These are phyloP conservation scores for Pythium chondricola DNA, from an alignment of 352 stramenopile genomes.

Conservation along the genomic window DNA sequence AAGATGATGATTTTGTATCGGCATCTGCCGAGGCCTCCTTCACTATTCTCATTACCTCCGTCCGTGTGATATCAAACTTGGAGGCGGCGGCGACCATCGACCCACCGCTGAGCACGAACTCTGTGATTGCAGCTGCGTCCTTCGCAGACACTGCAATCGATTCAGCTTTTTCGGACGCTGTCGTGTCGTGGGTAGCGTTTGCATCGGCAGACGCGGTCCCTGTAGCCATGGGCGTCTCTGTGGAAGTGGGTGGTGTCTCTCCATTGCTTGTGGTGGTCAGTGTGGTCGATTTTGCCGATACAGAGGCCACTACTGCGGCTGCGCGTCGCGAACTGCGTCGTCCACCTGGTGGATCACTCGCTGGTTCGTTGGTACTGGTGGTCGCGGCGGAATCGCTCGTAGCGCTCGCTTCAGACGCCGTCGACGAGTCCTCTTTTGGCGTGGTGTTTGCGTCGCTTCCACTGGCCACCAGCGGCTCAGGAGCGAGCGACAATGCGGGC, in stretches of 20 bases:
- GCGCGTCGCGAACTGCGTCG: slow-evolving; percentile 6
- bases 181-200: neutral
- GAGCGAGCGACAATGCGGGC: slow-evolving; percentile 1
- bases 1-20: too few species aligned
- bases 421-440: neutral
- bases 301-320: neutral
- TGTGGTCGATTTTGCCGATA: neutral
- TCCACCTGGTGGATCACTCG: neutral
- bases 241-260: neutral
- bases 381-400: neutral
- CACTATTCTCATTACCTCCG: slow-evolving; percentile 21
- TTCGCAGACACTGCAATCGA: neutral
- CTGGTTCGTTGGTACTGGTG: neutral
- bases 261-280: neutral
- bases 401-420: neutral
- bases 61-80: slow-evolving; percentile 24
- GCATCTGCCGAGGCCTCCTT: too few species aligned
- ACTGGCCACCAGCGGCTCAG: neutral
- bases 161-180: neutral
- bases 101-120: slow-evolving; percentile 20
- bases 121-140: slow-evolving; percentile 8
- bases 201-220: too few species aligned
- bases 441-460: neutral
- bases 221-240: neutral
- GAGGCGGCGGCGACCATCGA: slow-evolving; percentile 20